phyloP scores from a whole-genome alignment of 352 stramenopile genomes.

The Phytophthora sp. region DNA sequence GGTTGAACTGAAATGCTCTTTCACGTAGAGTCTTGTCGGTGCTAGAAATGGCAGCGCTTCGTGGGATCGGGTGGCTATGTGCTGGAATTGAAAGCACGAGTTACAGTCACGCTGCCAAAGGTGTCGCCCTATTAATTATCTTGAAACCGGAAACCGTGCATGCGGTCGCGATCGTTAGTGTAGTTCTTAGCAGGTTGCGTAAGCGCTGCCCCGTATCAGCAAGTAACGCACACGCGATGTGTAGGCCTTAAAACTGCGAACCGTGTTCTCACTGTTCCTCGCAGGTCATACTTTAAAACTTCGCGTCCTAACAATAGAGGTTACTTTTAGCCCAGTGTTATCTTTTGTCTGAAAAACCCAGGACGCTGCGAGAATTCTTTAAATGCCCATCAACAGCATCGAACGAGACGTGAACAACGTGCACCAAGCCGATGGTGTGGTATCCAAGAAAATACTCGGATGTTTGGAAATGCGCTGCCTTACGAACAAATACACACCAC shows the following conservation, averaged over 20 bases:
- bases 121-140: constrained; percentile 20
- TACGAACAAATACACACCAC: too few relatives aligned
- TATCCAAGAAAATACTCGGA: too few relatives aligned
- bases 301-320: constrained; percentile 9
- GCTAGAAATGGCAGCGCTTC: not conserved
- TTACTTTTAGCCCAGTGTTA: not conserved
- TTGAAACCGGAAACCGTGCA: constrained; percentile 8
- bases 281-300: constrained; percentile 1
- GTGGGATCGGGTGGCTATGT: not conserved
- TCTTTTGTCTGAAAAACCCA: not conserved
- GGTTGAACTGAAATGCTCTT: constrained; percentile 16
- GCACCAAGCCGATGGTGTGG: not conserved
- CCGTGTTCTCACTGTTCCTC: not conserved
- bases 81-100: constrained; percentile 1
- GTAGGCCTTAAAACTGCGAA: not conserved
- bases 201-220: constrained; percentile 12
- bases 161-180: too few relatives aligned
- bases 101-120: not conserved
- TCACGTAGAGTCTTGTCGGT: not conserved
- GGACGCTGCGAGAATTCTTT: too few relatives aligned
- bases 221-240: not conserved
- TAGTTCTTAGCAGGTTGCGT: too few relatives aligned
- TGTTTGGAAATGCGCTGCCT: too few relatives aligned
- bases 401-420: not conserved
- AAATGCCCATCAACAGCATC: too few relatives aligned